Evolutionary conservation across 106 monocot genomes (phyloP), one percentile per base, ranked within the genome.

Genomic region (Allium fistulosum): DNA sequence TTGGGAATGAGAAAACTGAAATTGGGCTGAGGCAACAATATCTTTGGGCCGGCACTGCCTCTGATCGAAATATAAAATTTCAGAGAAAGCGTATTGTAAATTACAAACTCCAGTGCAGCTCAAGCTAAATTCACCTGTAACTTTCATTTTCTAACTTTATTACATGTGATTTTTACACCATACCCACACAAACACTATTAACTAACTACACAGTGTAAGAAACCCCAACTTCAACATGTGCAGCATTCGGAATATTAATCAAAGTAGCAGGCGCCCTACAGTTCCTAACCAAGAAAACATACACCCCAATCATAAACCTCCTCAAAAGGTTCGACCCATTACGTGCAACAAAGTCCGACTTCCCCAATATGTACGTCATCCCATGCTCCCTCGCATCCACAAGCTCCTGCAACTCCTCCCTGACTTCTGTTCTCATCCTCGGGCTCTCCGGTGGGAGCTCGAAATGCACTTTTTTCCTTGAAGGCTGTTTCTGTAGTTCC

Each of bases 331-430:
- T 62, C 14, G 69, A 76, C 4, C 69, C 62, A 51, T 11, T 62
- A 11, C 3, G 51, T 7, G 62, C 61, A 46, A 17, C 61, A 4
- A 76, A 51, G 12, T 69, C 17, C 15, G 61, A 28, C 6, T 76
- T 61, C 6, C 69, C 61, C 11, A 69, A 17, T 17, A 76, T 62
- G 52, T 76, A 76, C 8, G 68, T 69, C 12, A 55, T 63, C 2
- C 76, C 76, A 46, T 53, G 46, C 53, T 76, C 76, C 68, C 62
- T 59, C 3, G 69, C 76, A 47, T 63, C 69, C 17, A 76, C 5
- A 49, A 76, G 27, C 45, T 68, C 75, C 18, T 68, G 59, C 60
- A 75, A 66, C 28, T 75, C 74, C 37, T 75, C 67, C 50, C 67
- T 67, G 4, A 51, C 59, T 14, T 49, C 22, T 10, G 49, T 51